Evolutionary conservation across 177 flowering plant genomes (phyloP).

Genomic region (Vitis hybrid): DNA sequence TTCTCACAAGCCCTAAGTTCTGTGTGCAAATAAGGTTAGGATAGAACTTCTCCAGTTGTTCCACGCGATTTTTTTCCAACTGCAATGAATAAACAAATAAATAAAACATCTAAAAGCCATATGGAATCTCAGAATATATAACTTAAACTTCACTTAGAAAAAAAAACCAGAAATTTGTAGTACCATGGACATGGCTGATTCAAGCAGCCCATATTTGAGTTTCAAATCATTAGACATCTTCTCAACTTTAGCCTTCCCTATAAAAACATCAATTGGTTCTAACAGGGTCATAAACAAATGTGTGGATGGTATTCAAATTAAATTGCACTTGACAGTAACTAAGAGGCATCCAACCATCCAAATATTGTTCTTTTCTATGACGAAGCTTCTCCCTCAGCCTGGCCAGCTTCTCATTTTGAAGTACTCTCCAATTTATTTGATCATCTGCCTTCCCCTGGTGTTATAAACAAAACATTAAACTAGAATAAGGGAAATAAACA

Average conservation of each 20-base stretch:
- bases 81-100: conserved; percentile 31
- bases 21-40: conserved; percentile 90
- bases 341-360: conserved; percentile 51
- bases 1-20: conserved; percentile 77
- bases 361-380: conserved; percentile 45
- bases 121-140: neutral
- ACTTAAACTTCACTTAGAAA: neutral
- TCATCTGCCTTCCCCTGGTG: conserved; percentile 83
- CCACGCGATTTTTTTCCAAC: conserved; percentile 73
- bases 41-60: conserved; percentile 82
- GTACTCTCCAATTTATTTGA: conserved; percentile 74
- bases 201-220: conserved; percentile 63
- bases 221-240: conserved; percentile 64
- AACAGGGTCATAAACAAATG: neutral
- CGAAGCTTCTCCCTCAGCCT: conserved; percentile 72
- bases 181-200: conserved; percentile 70
- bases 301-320: neutral
- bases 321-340: conserved; percentile 5
- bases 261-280: conserved; percentile 13
- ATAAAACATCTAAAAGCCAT: neutral
- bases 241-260: conserved; percentile 74
- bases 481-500: conserved; percentile 4
- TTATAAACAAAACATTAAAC: neutral
- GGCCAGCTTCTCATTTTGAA: conserved; percentile 71
- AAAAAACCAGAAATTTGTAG: neutral